These are phyloP conservation scores for Microbotryum intermedium DNA, from an alignment of 1,284 basidiomycete species.

Conservation along the genomic window DNA sequence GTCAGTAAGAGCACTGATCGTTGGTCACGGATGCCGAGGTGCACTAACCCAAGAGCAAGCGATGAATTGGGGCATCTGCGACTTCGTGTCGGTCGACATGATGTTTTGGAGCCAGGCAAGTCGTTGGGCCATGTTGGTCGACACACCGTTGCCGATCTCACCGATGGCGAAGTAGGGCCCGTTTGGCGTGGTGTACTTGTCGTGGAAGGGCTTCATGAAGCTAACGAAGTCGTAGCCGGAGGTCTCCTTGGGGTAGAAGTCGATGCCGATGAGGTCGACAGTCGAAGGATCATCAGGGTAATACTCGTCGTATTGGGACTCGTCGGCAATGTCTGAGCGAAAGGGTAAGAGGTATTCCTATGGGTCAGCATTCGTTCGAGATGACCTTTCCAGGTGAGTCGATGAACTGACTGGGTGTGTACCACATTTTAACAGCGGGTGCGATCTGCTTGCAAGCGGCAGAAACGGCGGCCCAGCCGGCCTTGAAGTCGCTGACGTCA, in stretches of 20 bases:
- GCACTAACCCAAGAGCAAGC: slow-evolving; percentile 37
- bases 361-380: slow-evolving; percentile 18
- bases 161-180: slow-evolving; percentile 38
- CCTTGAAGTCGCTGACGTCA: slow-evolving; percentile 37
- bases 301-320: slow-evolving; percentile 32
- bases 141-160: slow-evolving; percentile 36
- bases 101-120: slow-evolving; percentile 35
- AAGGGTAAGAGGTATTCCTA: slow-evolving; percentile 2
- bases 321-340: slow-evolving; percentile 24
- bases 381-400: slow-evolving; percentile 11
- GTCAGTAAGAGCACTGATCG: background rate
- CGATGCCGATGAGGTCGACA: slow-evolving; percentile 38
- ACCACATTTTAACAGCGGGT: slow-evolving; percentile 38
- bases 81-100: slow-evolving; percentile 26
- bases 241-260: slow-evolving; percentile 34
- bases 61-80: slow-evolving; percentile 34
- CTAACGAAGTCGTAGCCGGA: slow-evolving; percentile 29
- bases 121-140: slow-evolving; percentile 27
- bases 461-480: slow-evolving; percentile 38
- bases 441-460: slow-evolving; percentile 34
- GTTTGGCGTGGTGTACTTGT: slow-evolving; percentile 32
- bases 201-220: slow-evolving; percentile 39
- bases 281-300: slow-evolving; percentile 35
- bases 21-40: slow-evolving; percentile 3
- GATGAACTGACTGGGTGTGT: slow-evolving; percentile 8